phyloP scores from a whole-genome alignment of 169 alveolate species.

The Plasmodium gallinaceum region DNA sequence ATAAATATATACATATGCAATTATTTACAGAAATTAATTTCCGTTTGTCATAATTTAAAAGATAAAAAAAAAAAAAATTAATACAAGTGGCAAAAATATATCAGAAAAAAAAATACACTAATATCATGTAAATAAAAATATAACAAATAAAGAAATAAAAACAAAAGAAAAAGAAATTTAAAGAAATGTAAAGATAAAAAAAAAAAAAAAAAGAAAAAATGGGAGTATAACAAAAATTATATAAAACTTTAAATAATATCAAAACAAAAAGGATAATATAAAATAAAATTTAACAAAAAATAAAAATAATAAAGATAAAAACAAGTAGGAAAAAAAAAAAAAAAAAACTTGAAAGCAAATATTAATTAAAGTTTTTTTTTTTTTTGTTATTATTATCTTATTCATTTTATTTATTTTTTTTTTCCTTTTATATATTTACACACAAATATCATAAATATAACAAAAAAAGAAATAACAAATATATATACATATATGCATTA shows the following conservation, averaged over 20 bases:
- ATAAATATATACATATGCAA: background rate
- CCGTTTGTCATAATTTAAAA: conserved; percentile 18
- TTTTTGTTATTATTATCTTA: too few relatives aligned
- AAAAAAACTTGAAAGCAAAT: background rate
- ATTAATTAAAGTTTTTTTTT: too few relatives aligned
- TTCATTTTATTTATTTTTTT: too few relatives aligned
- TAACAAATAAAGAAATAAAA: background rate
- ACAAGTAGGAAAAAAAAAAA: conserved; percentile 15
- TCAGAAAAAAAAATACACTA: background rate
- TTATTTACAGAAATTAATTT: background rate
- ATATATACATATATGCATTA: too few relatives aligned
- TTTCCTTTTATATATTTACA: too few relatives aligned
- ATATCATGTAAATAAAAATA: background rate
- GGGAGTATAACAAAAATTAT: background rate
- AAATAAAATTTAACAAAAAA: background rate
- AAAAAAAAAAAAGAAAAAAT: background rate
- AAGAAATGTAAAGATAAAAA: too few relatives aligned
- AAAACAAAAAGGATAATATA: too few relatives aligned
- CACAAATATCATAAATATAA: too few relatives aligned
- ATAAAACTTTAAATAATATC: background rate
- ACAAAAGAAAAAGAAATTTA: too few relatives aligned
- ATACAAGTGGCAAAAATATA: too few relatives aligned
- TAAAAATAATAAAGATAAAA: conserved; percentile 9
- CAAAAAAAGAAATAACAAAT: too few relatives aligned
- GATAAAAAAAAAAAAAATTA: background rate